Evolutionary conservation across 495 filamentous ascomycete genomes (phyloP), one percentile per base, ranked within the genome.

Genomic region (Mytilinidion resinicola): DNA sequence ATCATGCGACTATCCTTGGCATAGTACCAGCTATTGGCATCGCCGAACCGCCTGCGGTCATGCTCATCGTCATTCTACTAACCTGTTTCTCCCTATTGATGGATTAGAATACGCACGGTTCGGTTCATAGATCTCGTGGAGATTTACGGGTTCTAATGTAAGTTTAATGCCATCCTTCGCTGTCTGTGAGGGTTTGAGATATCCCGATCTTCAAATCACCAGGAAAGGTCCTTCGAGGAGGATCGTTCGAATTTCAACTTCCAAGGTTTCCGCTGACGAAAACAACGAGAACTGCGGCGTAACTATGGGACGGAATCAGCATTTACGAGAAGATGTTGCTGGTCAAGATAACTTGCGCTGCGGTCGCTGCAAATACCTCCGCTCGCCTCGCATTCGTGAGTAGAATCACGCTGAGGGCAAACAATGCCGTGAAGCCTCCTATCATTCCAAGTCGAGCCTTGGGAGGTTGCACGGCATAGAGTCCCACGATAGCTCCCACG

Each of bases 401-500:
- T 14, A 42, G 7, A 14, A n/a, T 38, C 8, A 55, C 20, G 17
- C 20, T 52, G 10, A 39, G 36, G 19, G 20, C 49, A 9, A 46
- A 59, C 19, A 51, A 1, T 10, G 51, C 21, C 2, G 58, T 55
- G 34, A 51, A 56, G 9, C 3, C 46, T 9, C 52, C 53, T 47
- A 47, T 43, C 21, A 61, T 44, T 15, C 53, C 52, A 3, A 60
- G 17, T 33, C 47, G 33, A 9, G 10, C 5, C 1, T 25, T 30
- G 5, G 46, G 19, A 10, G 35, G 9, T 20, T 3, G 43, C 17
- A 57, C 53, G 37, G 56, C 46, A 17, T 57, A 57, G 4, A 62
- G 46, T 12, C 53, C 48, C 10, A 25, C 56, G n/a, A 62, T 62
- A 0, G 53, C 42, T 11, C 51, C 59, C 25, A 56, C 38, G 10